Percentiles rank a stretch among this genome's conserved stretches.
phyloP scores from a whole-genome alignment of 805 yeast genomes.

The Suhomyces sp. region DNA sequence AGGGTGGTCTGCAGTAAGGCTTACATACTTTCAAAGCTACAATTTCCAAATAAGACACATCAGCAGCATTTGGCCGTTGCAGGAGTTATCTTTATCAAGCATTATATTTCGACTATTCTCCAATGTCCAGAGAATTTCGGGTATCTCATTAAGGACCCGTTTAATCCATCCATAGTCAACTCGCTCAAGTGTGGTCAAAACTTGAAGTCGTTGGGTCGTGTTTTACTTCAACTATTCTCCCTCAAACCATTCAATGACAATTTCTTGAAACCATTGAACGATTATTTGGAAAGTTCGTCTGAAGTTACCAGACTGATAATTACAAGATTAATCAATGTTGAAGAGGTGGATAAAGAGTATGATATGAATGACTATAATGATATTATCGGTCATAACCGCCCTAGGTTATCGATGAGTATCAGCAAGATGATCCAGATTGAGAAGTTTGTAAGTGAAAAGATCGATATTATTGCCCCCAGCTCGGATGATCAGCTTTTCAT shows the following conservation, averaged over 20 bases:
- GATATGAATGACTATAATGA: constrained; percentile 69
- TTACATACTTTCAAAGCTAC: constrained; percentile 38
- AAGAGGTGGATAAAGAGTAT: constrained; percentile 58
- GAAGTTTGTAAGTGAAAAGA: constrained; percentile 39
- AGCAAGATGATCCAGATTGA: constrained; percentile 49
- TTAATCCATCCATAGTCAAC: constrained; percentile 17
- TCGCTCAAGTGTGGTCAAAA: constrained; percentile 42
- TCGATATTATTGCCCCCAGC: constrained; percentile 46
- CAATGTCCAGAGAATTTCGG: constrained; percentile 60
- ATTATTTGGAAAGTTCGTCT: constrained; percentile 55
- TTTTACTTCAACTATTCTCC: constrained; percentile 62
- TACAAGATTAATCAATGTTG: constrained; percentile 49
- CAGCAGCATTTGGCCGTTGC: constrained; percentile 62
- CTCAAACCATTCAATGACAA: constrained; percentile 71
- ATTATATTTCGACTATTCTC: constrained; percentile 48
- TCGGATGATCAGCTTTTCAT: constrained; percentile 55
- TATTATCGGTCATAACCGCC: constrained; percentile 49
- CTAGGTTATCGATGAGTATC: constrained; percentile 43
- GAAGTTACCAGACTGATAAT: constrained; percentile 48
- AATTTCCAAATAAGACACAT: constrained; percentile 59
- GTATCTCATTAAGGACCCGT: constrained; percentile 34
- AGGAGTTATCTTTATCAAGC: constrained; percentile 61
- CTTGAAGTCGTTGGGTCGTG: constrained; percentile 54
- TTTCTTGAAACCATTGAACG: constrained; percentile 78
- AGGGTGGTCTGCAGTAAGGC: constrained; percentile 35